phyloP scores from a whole-genome alignment of 108 stramenopile genomes.

The Pseudonitzschia delicatissima region DNA sequence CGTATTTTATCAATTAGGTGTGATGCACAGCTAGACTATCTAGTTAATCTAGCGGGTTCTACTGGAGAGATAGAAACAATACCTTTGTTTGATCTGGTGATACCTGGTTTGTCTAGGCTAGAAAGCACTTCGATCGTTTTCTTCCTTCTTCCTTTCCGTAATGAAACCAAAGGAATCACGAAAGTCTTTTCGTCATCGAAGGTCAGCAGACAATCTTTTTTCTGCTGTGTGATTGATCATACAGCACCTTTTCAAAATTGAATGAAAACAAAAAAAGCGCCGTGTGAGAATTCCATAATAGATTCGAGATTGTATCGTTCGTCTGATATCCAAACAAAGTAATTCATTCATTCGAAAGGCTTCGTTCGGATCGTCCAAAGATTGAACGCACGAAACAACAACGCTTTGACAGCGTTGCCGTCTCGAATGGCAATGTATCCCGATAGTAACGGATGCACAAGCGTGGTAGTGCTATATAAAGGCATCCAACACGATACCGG shows the following conservation, averaged over 20 bases:
- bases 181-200: no score
- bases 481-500: slow-evolving; percentile 7
- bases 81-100: no score
- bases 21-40: no score
- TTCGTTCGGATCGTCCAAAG: background rate
- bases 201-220: no score
- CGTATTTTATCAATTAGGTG: no score
- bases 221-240: background rate
- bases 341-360: background rate
- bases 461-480: background rate
- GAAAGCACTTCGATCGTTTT: no score
- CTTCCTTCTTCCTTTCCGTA: no score
- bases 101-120: no score
- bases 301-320: background rate
- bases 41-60: no score
- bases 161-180: no score
- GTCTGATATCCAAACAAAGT: slow-evolving; percentile 2
- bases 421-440: background rate
- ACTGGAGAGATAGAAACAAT: no score
- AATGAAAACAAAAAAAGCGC: background rate
- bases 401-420: slow-evolving; percentile 4
- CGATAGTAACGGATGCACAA: background rate
- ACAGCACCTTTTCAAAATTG: background rate
- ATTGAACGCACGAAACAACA: background rate
- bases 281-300: background rate